A percentile compares a stretch with the other conserved stretches of the same genome.
Conservation (phyloP, 73 alveolate genomes). For the Paramecium tetraurelia region DNA sequence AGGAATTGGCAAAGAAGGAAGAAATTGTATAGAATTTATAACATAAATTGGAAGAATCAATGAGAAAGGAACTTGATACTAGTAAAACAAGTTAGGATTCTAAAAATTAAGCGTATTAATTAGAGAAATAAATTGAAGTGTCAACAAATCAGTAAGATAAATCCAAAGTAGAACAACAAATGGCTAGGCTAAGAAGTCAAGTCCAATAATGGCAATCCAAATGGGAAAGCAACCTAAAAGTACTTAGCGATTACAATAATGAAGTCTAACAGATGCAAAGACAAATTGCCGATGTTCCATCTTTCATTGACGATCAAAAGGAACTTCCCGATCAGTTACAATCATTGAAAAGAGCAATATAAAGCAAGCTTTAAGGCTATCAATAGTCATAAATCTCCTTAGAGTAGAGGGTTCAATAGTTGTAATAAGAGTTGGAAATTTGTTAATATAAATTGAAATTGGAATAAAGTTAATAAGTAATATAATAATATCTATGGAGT, state of each 20-base stretch:
- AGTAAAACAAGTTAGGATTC: slow-evolving; percentile 4
- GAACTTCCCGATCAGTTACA: not conserved
- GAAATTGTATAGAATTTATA: slow-evolving; percentile 1
- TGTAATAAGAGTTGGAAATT: not conserved
- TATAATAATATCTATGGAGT: not conserved
- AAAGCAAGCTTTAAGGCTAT: not conserved
- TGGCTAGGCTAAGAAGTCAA: slow-evolving; percentile 30
- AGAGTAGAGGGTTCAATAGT: not conserved
- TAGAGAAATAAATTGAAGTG: slow-evolving; percentile 19
- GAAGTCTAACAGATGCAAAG: not conserved
- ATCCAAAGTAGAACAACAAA: not conserved
- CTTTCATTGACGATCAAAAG: not conserved
- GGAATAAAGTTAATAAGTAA: slow-evolving; percentile 26
- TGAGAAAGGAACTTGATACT: not conserved
- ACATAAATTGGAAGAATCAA: slow-evolving; percentile 1
- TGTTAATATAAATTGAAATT: not conserved
- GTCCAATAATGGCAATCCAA: slow-evolving; percentile 22
- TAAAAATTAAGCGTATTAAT: not conserved
- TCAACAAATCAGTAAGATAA: not conserved
- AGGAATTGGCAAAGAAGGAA: not conserved
- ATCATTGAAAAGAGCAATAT: not conserved
- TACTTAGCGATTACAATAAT: slow-evolving; percentile 24
- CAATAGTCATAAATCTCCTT: not conserved
- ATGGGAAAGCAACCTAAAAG: slow-evolving; percentile 20
- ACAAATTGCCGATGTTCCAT: not conserved